Base-by-base conservation (phyloP, 495 filamentous ascomycete species). In the Podospora pseudopauciseta region DNA sequence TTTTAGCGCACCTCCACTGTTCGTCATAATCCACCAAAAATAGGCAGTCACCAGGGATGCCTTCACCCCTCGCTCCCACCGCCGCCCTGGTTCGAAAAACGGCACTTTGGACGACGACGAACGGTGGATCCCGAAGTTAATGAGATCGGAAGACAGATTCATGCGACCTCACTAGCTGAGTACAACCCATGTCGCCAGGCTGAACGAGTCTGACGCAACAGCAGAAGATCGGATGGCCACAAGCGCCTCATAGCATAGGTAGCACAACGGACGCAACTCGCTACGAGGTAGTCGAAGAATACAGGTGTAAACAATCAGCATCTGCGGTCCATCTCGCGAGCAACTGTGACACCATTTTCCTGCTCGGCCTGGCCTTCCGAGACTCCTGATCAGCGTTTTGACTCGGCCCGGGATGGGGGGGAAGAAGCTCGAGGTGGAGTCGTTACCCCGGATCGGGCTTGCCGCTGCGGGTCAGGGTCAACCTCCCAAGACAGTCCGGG, bases 381-480 rank as follows among this genome's bases (percentile, higher is more conserved):
- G 59, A 60, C 73, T 71, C 73, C 75, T 77, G 75, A 75, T 75
- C 70, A 69, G 70, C 75, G 70, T 72, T 72, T 74, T 74, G 68
- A 72, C 63, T 63, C 61, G 70, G 72, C 65, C 59, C 19, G 60
- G 62, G 54, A 27, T 34, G 59, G 55, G 27, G 34, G 60, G 58
- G 60, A 63, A 63, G 32, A 20, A 32, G 67, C 23, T 63, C 32
- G 53, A 18, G 20, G 59, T 67, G 60, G 65, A 58, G 54, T 30
- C 67, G 67, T 44, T 26, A 66, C 65, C 59, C 71, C 69, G 69
- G 71, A 73, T 68, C 68, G 65, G 70, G 62, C 62, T 72, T 67
- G 63, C 71, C 74, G 70, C 68, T 67, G 58, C 63, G 67, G 57
- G 44, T 49, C 63, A 54, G 49, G 53, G 63, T 65, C 57, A 28